These are phyloP conservation scores for Rasamsonia emersonii DNA, from an alignment of 2,329 filamentous ascomycete species.

Conservation along the genomic window DNA sequence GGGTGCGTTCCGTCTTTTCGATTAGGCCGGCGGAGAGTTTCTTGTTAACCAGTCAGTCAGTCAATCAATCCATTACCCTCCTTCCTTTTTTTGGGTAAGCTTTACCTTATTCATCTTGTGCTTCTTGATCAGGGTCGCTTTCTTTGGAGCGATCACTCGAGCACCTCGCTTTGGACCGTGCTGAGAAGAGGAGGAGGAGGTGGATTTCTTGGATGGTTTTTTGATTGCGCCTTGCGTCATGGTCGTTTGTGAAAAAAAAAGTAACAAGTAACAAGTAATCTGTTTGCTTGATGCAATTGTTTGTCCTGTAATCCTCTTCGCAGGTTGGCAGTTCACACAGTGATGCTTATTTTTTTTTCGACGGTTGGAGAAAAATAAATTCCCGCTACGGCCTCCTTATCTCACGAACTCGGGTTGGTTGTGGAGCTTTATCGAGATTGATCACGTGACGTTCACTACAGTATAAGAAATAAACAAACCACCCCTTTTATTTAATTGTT, in stretches of 20 bases:
- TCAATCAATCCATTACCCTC: slow-evolving; percentile 5
- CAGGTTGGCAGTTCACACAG: no score
- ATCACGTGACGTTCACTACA: no score
- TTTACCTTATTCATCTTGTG: slow-evolving; percentile 54
- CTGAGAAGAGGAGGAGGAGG: no score
- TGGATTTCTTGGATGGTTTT: slow-evolving; percentile 2
- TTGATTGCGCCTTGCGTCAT: neutral
- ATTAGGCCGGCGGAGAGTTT: slow-evolving; percentile 56
- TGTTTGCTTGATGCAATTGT: no score
- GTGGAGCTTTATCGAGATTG: no score
- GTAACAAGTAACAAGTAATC: neutral
- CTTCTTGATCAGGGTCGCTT: slow-evolving; percentile 50
- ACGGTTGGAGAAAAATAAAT: no score
- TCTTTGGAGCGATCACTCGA: slow-evolving; percentile 59
- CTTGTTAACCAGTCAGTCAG: slow-evolving; percentile 19
- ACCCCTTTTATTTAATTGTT: no score
- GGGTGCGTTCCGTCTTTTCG: slow-evolving; percentile 56
- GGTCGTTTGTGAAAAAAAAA: neutral
- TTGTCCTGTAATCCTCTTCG: no score
- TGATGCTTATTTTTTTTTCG: no score
- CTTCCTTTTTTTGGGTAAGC: slow-evolving; percentile 1
- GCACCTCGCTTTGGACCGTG: slow-evolving; percentile 48
- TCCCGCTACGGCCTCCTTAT: no score
- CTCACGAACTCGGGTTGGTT: no score
- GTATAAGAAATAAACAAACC: no score